These are phyloP conservation scores for Cryomyces antarcticus DNA, from an alignment of 495 filamentous ascomycete genomes.

Conservation along the genomic window DNA sequence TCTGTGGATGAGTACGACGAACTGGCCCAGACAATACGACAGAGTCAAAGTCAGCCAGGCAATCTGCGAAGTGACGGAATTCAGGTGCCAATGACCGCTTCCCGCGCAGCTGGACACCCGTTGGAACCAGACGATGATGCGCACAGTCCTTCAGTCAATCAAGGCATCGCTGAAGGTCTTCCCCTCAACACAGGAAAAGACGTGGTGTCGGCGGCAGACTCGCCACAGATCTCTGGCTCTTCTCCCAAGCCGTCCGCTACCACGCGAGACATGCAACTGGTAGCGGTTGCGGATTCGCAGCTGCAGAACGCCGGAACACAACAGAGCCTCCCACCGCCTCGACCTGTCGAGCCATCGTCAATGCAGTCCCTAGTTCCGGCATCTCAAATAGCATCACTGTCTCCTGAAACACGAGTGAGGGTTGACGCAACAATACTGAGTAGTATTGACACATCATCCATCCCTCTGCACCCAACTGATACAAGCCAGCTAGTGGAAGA, in stretches of 20 bases:
- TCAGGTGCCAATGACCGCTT: conserved; percentile 11
- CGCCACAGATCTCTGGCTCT: not conserved
- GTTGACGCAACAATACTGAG: not conserved
- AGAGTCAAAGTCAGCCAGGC: not conserved
- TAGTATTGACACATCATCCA: not conserved
- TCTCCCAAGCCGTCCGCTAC: not conserved
- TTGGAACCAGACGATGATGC: not conserved
- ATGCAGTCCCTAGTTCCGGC: not conserved
- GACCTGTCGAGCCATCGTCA: not conserved
- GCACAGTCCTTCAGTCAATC: not conserved
- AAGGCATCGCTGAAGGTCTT: too few relatives aligned
- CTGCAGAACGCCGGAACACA: conserved; percentile 2
- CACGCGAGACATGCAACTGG: conserved; percentile 8
- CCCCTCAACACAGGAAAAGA: too few relatives aligned
- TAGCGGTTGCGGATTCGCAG: conserved; percentile 18
- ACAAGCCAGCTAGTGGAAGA: not conserved
- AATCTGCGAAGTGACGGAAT: too few relatives aligned
- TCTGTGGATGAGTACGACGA: conserved; percentile 11
- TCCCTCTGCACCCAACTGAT: not conserved
- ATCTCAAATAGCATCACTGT: not conserved
- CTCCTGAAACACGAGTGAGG: not conserved
- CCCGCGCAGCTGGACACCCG: not conserved
- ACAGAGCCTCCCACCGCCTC: not conserved
- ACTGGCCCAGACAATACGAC: conserved; percentile 5
- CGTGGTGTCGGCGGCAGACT: not conserved